Conservation (phyloP, 495 filamentous ascomycete species). For the Annulohypoxylon stygium region DNA sequence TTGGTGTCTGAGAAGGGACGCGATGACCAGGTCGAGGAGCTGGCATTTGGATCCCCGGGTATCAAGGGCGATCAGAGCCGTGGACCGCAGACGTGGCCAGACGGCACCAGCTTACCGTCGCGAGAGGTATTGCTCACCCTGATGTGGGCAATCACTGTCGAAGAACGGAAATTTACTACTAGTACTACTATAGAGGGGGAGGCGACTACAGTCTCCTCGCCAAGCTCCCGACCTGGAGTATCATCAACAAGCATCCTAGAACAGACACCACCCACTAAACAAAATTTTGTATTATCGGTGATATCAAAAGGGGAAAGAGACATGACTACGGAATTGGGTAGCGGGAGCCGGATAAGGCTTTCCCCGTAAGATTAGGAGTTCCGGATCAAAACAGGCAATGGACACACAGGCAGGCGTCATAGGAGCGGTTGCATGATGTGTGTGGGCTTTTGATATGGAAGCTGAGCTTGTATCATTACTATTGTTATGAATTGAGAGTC, state of each 20-base stretch:
- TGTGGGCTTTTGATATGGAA: slow-evolving; percentile 29
- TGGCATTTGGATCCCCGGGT: slow-evolving; percentile 55
- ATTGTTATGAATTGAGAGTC: slow-evolving; percentile 40
- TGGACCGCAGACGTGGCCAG: slow-evolving; percentile 57
- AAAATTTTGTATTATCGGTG: slow-evolving; percentile 50
- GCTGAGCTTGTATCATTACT: slow-evolving; percentile 43
- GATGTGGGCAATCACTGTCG: slow-evolving; percentile 64
- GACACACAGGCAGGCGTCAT: slow-evolving; percentile 36
- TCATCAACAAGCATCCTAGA: slow-evolving; percentile 49
- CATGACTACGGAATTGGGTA: slow-evolving; percentile 32
- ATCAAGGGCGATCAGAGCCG: slow-evolving; percentile 57
- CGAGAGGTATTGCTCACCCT: slow-evolving; percentile 66
- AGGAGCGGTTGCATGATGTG: slow-evolving; percentile 35
- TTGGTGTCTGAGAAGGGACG: slow-evolving; percentile 65
- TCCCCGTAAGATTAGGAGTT: slow-evolving; percentile 41
- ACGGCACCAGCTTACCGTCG: slow-evolving; percentile 62
- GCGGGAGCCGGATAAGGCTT: slow-evolving; percentile 38
- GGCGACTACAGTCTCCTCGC: slow-evolving; percentile 40
- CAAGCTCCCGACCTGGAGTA: slow-evolving; percentile 45
- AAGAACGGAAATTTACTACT: slow-evolving; percentile 55
- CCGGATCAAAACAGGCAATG: slow-evolving; percentile 32
- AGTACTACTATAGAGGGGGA: slow-evolving; percentile 16
- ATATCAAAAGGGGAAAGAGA: slow-evolving; percentile 42
- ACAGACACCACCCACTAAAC: slow-evolving; percentile 43
- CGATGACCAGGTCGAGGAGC: slow-evolving; percentile 56